phyloP scores from a whole-genome alignment of 176 grass and related monocot genomes.

The Poa pratensis region DNA sequence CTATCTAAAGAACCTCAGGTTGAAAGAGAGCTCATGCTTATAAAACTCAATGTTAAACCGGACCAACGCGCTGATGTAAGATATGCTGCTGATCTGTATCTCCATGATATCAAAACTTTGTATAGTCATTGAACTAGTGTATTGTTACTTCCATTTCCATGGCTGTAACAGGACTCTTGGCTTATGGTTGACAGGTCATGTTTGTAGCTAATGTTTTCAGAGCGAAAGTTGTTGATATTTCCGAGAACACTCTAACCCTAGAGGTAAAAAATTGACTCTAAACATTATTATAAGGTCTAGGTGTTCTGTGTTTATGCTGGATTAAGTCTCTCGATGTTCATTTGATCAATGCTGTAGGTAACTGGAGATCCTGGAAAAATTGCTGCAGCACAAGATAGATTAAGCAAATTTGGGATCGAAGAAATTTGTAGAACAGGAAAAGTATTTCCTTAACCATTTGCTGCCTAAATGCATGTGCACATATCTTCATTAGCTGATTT shows the following conservation, averaged over 20 bases:
- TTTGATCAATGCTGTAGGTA: slow-evolving; percentile 62
- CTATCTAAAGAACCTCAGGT: slow-evolving; percentile 91
- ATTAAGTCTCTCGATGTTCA: slow-evolving; percentile 31
- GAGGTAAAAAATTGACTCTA: slow-evolving; percentile 60
- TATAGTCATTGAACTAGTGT: slow-evolving; percentile 17
- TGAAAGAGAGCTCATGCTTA: slow-evolving; percentile 97
- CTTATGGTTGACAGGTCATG: slow-evolving; percentile 71
- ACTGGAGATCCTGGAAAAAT: slow-evolving; percentile 98
- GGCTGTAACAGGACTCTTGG: slow-evolving; percentile 7
- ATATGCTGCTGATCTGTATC: slow-evolving; percentile 15
- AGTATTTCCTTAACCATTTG: slow-evolving; percentile 45
- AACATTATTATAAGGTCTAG: slow-evolving; percentile 22
- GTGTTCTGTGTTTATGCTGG: slow-evolving; percentile 18
- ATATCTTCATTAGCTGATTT: slow-evolving; percentile 26
- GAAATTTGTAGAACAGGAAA: slow-evolving; percentile 97
- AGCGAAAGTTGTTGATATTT: slow-evolving; percentile 97
- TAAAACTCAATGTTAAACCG: slow-evolving; percentile 85
- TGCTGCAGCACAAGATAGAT: slow-evolving; percentile 70
- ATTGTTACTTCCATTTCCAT: neutral
- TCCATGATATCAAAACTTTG: neutral
- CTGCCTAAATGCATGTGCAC: slow-evolving; percentile 23
- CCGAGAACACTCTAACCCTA: slow-evolving; percentile 71
- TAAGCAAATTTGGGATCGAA: slow-evolving; percentile 88
- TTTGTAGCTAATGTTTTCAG: slow-evolving; percentile 94
- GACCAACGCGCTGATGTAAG: slow-evolving; percentile 74